Conservation (phyloP, 305 asterid species). For the Lippia alba region DNA sequence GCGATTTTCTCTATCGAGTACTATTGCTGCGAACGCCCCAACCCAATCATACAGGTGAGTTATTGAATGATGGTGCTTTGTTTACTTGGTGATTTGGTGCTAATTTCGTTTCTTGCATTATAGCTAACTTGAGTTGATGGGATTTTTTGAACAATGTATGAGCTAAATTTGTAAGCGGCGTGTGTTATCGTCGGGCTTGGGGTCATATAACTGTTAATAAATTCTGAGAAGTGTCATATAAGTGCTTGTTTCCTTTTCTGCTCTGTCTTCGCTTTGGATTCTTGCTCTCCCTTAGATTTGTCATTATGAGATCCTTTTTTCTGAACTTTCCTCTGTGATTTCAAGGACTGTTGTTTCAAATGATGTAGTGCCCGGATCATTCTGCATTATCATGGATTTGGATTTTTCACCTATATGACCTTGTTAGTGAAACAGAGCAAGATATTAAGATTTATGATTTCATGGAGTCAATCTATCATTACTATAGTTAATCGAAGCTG, state of each 20-base stretch:
- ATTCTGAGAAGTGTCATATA: too few relatives aligned
- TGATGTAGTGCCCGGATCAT: too few relatives aligned
- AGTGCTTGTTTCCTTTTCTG: too few relatives aligned
- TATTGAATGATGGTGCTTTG: not conserved
- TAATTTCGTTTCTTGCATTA: not conserved
- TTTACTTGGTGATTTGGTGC: not conserved
- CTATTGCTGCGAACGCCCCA: conserved; percentile 91
- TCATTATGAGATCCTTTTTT: too few relatives aligned
- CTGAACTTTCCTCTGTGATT: too few relatives aligned
- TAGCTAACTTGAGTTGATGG: not conserved
- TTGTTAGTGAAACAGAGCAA: too few relatives aligned
- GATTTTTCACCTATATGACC: too few relatives aligned
- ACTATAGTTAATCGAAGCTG: not conserved
- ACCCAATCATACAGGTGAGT: conserved; percentile 82
- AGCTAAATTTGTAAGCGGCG: not conserved
- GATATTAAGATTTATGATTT: too few relatives aligned
- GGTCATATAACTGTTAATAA: conserved; percentile 1
- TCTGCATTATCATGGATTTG: too few relatives aligned
- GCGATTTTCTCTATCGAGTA: conserved; percentile 72
- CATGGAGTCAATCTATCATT: not conserved
- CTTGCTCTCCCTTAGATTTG: too few relatives aligned
- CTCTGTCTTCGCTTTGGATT: too few relatives aligned
- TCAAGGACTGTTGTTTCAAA: too few relatives aligned
- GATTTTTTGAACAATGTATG: not conserved
- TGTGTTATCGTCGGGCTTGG: not conserved